Conservation (phyloP, 208 protist species). For the Tritrichomonas foetus region DNA sequence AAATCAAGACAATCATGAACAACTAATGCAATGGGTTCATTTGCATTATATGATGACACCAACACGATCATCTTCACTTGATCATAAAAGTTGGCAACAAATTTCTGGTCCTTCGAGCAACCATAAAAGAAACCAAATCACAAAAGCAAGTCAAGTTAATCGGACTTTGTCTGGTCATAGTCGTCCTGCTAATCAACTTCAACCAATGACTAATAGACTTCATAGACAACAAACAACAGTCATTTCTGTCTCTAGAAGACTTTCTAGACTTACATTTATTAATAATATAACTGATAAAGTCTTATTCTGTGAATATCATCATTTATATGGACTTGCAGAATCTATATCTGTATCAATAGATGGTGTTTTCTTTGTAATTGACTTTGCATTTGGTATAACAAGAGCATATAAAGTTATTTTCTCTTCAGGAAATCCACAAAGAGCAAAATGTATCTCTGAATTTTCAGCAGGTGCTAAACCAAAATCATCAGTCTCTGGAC, state of each 20-base stretch:
- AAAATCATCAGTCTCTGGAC: not conserved
- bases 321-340: not conserved
- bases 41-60: not conserved
- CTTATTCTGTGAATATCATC: not conserved
- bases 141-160: not conserved
- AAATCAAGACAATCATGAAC: not conserved
- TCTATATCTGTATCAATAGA: not conserved
- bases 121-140: not conserved
- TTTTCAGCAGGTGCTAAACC: not conserved
- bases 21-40: not conserved
- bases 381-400: constrained; percentile 4
- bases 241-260: not conserved
- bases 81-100: not conserved
- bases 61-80: not conserved
- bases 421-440: not conserved
- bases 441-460: not conserved
- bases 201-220: not conserved
- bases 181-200: not conserved
- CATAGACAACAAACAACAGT: not conserved
- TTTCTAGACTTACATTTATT: not conserved
- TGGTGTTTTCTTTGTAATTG: not conserved
- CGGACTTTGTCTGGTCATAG: not conserved
- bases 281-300: not conserved
- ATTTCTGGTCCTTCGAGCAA: not conserved
- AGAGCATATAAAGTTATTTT: not conserved